Evolutionary conservation across 495 filamentous ascomycete species (phyloP), one percentile per base, ranked within the genome.

Genomic region (Neurospora pannonica): DNA sequence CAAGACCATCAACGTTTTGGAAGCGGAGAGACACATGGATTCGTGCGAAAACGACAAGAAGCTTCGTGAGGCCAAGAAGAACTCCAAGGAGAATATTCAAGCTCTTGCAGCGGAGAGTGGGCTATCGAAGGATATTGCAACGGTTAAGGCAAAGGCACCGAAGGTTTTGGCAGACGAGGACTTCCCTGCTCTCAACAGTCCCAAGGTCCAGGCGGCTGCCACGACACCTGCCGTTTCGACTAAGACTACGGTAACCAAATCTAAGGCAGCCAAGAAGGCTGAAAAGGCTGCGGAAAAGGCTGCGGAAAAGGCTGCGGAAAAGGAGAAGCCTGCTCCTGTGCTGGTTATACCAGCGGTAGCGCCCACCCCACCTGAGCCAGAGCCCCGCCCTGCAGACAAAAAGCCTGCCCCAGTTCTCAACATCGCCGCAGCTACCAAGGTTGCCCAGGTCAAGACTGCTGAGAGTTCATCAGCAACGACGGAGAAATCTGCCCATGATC

Each of bases 351-450:
- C 82, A 15, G 81, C 85, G 6, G 82, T 85, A 39, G 83, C 82
- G 19, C 83, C 83, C 0, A 60, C 85, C 70, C 75, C 75, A 4
- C 40, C 76, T 4, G 79, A 77, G 69, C 40, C 73, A 77, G 74
- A 77, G 9, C 11, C 60, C 36, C 36, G 74, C 24, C 62, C 72
- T 10, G 36, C 71, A 24, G 86, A 85, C 11, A 92, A 89, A 76
- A 86, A 87, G 40, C 87, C 89, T 19, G 81, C 84, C 28, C 90
- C 90, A 70, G 87, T 87, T 73, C 82, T 93, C 9, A 89, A 93
- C 75, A 92, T 93, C 74, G 82, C 88, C 31, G 89, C 89, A 62
- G 86, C 88, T 17, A 87, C 80, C 39, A 84, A 84, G 72, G 75
- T 80, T 72, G 70, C 78, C 48, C 77, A 82, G 69, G 73, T 73